A percentile compares a stretch with the other conserved stretches of the same genome.
phyloP scores from a whole-genome alignment of 768 basidiomycete genomes.

The Phylloporus scabripes region DNA sequence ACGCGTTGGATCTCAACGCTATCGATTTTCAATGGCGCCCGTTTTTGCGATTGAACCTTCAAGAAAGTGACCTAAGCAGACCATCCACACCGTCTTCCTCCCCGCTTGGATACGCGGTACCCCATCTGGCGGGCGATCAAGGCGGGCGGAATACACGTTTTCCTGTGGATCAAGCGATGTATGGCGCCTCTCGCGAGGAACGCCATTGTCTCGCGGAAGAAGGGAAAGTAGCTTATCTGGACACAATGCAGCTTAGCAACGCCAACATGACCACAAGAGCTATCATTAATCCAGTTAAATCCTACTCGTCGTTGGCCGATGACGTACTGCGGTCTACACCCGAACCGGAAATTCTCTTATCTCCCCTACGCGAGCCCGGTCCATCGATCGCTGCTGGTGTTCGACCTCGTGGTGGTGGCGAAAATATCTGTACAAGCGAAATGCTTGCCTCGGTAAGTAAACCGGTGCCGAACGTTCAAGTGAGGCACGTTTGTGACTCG shows the following conservation, averaged over 20 bases:
- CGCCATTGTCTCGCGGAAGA: conserved; percentile 5
- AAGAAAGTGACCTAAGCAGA: conserved; percentile 2
- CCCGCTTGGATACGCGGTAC: not conserved
- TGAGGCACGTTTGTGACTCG: conserved; percentile 2
- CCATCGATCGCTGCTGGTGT: conserved; percentile 3
- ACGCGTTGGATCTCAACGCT: conserved; percentile 34
- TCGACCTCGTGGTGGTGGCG: conserved; percentile 16
- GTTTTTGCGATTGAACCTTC: conserved; percentile 34
- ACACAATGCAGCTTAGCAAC: conserved; percentile 8
- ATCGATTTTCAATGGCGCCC: conserved; percentile 56
- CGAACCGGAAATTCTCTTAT: conserved; percentile 24
- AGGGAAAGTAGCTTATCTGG: conserved; percentile 6
- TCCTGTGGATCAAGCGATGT: conserved; percentile 5
- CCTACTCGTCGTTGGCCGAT: conserved; percentile 9
- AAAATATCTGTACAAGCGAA: conserved; percentile 6
- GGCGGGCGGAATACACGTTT: conserved; percentile 10
- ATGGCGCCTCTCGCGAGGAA: conserved; percentile 12
- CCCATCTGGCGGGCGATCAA: conserved; percentile 16
- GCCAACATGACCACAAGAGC: not conserved
- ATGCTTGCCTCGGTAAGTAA: conserved; percentile 16
- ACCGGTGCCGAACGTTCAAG: conserved; percentile 1
- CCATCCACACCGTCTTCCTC: not conserved
- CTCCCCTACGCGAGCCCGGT: conserved; percentile 21
- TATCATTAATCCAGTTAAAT: not conserved
- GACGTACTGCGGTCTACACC: conserved; percentile 20